A percentile compares a stretch with the other conserved stretches of the same genome.
These are phyloP conservation scores for Cryphonectria naterciae DNA, from an alignment of 2,329 filamentous ascomycete species.

Conservation along the genomic window DNA sequence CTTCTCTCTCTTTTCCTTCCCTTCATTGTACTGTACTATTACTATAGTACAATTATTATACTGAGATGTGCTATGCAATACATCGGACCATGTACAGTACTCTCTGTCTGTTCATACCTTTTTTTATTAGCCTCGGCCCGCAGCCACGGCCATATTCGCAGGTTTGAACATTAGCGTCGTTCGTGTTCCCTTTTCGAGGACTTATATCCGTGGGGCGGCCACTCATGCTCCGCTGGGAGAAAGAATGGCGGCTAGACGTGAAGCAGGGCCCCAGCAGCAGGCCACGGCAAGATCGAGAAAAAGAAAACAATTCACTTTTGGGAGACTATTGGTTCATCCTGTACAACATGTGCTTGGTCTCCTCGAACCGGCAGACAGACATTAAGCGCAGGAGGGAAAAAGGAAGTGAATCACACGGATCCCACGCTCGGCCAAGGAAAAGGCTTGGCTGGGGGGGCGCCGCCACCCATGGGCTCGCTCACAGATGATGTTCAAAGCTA, in stretches of 20 bases:
- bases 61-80: background rate
- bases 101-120: background rate
- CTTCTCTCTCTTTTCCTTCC: background rate
- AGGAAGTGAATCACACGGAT: background rate
- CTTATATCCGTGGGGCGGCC: constrained; percentile 10
- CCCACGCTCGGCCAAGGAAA: background rate
- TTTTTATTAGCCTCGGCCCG: background rate
- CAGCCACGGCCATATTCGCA: background rate
- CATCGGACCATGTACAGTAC: background rate
- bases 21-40: background rate
- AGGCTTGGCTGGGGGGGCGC: background rate
- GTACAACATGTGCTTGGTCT: background rate
- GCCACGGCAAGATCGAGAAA: background rate
- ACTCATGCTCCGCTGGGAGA: constrained; percentile 3
- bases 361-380: background rate
- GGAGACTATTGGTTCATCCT: background rate
- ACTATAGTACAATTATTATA: background rate
- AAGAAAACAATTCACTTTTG: background rate
- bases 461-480: background rate
- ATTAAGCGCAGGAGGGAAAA: background rate
- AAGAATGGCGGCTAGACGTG: background rate
- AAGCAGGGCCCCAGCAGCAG: background rate
- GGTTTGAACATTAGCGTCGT: background rate
- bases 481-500: background rate
- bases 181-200: constrained; percentile 1